A percentile compares a stretch with the other conserved stretches of the same genome.
These are phyloP conservation scores for Elongisporangium anandrum DNA, from an alignment of 352 stramenopile species.

Conservation along the genomic window DNA sequence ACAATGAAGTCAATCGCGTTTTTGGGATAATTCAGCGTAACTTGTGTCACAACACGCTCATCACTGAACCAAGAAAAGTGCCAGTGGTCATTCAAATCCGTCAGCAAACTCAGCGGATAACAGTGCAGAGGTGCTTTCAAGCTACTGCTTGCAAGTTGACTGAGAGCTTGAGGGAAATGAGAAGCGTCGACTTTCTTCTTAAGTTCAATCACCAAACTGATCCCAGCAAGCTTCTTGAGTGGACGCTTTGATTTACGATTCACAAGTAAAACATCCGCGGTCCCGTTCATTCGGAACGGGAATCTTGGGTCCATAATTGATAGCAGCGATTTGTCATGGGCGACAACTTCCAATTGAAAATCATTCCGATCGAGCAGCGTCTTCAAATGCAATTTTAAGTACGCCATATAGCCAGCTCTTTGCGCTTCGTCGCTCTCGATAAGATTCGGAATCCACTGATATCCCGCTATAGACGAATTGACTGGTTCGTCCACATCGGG, in stretches of 20 bases:
- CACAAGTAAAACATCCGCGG: neutral
- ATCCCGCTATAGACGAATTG: neutral
- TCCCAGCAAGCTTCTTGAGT: neutral
- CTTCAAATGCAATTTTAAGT: neutral
- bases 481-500: neutral
- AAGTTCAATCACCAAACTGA: neutral
- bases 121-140: conserved; percentile 7
- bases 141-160: conserved; percentile 9
- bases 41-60: conserved; percentile 7
- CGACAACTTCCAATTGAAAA: neutral
- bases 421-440: neutral
- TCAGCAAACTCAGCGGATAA: conserved; percentile 12
- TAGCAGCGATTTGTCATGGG: neutral
- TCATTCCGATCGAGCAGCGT: neutral
- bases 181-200: conserved; percentile 5
- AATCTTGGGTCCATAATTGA: conserved; percentile 1
- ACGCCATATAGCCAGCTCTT: neutral
- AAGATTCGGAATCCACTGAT: neutral
- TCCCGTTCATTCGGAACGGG: neutral
- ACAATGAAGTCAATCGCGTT: conserved; percentile 13
- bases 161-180: conserved; percentile 8
- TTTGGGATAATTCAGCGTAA: conserved; percentile 9
- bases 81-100: conserved; percentile 11
- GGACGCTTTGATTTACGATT: neutral
- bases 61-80: conserved; percentile 11